Percentiles rank a stretch among this genome's conserved stretches.
Evolutionary conservation across 2,329 filamentous ascomycete genomes (phyloP).

Genomic region (Aspergillus novoparasiticus): DNA sequence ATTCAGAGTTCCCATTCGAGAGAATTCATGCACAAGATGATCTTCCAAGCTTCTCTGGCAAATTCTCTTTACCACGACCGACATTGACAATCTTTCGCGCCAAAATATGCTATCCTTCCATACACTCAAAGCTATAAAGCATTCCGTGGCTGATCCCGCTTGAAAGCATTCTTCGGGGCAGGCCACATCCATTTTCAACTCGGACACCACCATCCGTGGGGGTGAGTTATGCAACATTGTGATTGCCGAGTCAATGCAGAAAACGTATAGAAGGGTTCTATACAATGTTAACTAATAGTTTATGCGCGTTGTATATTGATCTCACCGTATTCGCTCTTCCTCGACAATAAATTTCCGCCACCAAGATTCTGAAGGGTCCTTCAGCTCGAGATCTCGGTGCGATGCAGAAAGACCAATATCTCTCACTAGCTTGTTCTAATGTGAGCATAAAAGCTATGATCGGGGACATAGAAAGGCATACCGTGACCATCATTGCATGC

Average conservation of each 20-base stretch:
- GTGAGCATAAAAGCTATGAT: background rate
- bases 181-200: slow-evolving; percentile 29
- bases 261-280: slow-evolving; percentile 30
- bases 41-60: slow-evolving; percentile 21
- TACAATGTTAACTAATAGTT: background rate
- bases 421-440: slow-evolving; percentile 18
- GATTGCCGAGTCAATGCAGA: slow-evolving; percentile 32
- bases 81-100: slow-evolving; percentile 18
- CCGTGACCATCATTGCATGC: slow-evolving; percentile 27
- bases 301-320: background rate
- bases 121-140: slow-evolving; percentile 16
- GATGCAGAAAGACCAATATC: slow-evolving; percentile 21
- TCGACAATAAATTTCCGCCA: slow-evolving; percentile 25
- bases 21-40: slow-evolving; percentile 16
- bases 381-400: slow-evolving; percentile 13
- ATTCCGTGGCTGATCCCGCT: slow-evolving; percentile 25
- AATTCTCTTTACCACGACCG: slow-evolving; percentile 22
- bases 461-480: slow-evolving; percentile 4
- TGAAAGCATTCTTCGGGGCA: slow-evolving; percentile 33
- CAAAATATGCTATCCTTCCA: slow-evolving; percentile 26
- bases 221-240: slow-evolving; percentile 33
- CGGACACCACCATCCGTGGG: slow-evolving; percentile 29
- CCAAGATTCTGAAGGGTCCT: slow-evolving; percentile 17
- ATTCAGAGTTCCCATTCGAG: slow-evolving; percentile 26
- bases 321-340: slow-evolving; percentile 31